Evolutionary conservation across 768 basidiomycete genomes (phyloP).

Genomic region (Dacryopinax primogenitus): DNA sequence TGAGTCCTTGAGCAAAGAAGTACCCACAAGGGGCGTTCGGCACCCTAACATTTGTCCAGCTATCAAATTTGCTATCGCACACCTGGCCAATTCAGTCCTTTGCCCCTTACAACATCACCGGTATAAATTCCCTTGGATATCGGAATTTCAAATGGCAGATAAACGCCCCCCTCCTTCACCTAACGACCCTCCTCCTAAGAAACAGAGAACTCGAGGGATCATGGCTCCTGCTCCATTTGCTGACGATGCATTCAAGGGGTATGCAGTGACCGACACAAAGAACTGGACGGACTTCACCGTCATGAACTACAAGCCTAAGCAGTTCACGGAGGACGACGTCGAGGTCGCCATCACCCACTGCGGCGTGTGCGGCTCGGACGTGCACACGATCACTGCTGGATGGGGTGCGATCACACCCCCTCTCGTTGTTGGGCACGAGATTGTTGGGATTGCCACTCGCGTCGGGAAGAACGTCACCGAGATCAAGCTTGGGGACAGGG

Average conservation of each 20-base stretch:
- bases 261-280: constrained; percentile 12
- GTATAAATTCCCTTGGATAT: neutral
- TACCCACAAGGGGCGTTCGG: too few relatives aligned
- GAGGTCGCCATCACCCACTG: constrained; percentile 10
- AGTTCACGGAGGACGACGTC: constrained; percentile 9
- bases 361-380: constrained; percentile 10
- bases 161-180: constrained; percentile 3
- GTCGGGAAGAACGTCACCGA: constrained; percentile 27
- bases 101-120: too few relatives aligned
- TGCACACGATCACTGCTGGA: constrained; percentile 3
- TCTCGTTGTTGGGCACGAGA: constrained; percentile 12
- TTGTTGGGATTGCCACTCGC: constrained; percentile 24
- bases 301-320: constrained; percentile 7
- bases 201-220: neutral
- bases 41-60: too few relatives aligned
- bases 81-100: too few relatives aligned
- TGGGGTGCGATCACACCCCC: constrained; percentile 2
- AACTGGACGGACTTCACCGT: constrained; percentile 9
- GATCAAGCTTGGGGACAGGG: constrained; percentile 29
- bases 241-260: constrained; percentile 15
- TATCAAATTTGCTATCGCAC: too few relatives aligned
- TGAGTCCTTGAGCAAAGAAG: too few relatives aligned
- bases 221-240: neutral
- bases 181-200: neutral
- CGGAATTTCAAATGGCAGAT: constrained; percentile 1